Conservation (phyloP, 1,139 yeast species). For the Blastobotrys elegans region DNA sequence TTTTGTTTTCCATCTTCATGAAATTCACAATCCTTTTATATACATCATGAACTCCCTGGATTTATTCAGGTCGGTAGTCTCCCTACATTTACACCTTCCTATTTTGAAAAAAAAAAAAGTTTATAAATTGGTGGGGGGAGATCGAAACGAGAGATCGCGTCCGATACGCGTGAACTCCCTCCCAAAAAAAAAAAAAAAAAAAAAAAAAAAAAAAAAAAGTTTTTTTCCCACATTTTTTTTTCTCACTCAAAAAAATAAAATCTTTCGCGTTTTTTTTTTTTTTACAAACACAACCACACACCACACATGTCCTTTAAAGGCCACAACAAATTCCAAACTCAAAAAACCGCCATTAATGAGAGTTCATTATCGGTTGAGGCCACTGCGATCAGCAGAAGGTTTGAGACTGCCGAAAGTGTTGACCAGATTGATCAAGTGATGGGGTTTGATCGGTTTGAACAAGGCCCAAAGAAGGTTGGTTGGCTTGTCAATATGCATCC, state of each 20-base stretch:
- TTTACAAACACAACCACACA: background rate
- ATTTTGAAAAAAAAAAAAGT: background rate
- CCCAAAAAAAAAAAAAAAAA: background rate
- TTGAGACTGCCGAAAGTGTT: conserved; percentile 25
- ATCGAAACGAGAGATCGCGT: too few relatives aligned
- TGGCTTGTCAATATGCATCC: conserved; percentile 80
- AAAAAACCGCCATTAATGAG: conserved; percentile 17
- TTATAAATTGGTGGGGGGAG: too few relatives aligned
- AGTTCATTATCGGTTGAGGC: conserved; percentile 30
- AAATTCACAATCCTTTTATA: too few relatives aligned
- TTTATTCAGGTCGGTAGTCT: too few relatives aligned
- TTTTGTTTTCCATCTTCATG: too few relatives aligned
- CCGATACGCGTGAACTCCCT: background rate
- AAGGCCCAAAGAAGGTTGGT: conserved; percentile 69
- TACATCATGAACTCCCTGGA: too few relatives aligned
- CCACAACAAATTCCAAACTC: conserved; percentile 7
- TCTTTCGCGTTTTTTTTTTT: background rate
- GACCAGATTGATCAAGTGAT: conserved; percentile 56
- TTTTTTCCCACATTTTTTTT: too few relatives aligned
- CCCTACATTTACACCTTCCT: background rate
- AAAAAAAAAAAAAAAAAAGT: too few relatives aligned
- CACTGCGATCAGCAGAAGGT: conserved; percentile 23
- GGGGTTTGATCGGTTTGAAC: conserved; percentile 79
- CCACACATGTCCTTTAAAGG: background rate
- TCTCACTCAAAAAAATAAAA: too few relatives aligned